Percentiles rank a stretch among this genome's conserved stretches.
Conservation (phyloP, 2,329 filamentous ascomycete genomes). For the Pseudonectria buxi region DNA sequence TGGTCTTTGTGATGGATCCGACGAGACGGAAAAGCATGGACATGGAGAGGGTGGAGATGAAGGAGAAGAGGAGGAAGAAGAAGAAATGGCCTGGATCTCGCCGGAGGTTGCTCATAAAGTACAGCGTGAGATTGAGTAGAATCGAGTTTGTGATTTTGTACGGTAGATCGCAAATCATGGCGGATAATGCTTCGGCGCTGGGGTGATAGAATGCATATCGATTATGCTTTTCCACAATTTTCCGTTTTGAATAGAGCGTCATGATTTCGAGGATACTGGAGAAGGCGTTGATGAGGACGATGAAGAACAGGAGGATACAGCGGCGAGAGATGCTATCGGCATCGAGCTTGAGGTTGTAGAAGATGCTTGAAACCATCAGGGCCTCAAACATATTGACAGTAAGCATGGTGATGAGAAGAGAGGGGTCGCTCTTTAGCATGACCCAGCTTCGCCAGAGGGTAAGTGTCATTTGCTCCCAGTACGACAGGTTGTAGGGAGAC, state of each 20-base stretch:
- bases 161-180: slow-evolving; percentile 37
- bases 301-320: slow-evolving; percentile 46
- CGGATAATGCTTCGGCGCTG: slow-evolving; percentile 28
- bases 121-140: slow-evolving; percentile 38
- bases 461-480: slow-evolving; percentile 37
- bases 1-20: slow-evolving; percentile 43
- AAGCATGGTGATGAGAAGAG: slow-evolving; percentile 1
- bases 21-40: slow-evolving; percentile 51
- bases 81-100: slow-evolving; percentile 40
- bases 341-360: slow-evolving; percentile 36
- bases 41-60: slow-evolving; percentile 54
- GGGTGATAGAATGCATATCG: slow-evolving; percentile 35
- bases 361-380: slow-evolving; percentile 45
- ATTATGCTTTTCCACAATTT: slow-evolving; percentile 33
- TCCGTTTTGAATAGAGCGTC: slow-evolving; percentile 30
- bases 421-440: slow-evolving; percentile 27
- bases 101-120: slow-evolving; percentile 42
- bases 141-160: slow-evolving; percentile 35
- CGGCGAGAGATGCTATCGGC: slow-evolving; percentile 38
- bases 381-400: slow-evolving; percentile 38
- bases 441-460: slow-evolving; percentile 33
- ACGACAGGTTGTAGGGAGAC: slow-evolving; percentile 41
- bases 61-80: slow-evolving; percentile 38
- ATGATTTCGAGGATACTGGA: slow-evolving; percentile 30
- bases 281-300: slow-evolving; percentile 47